Base-by-base conservation (phyloP, 164 flowering plant species). In the Umbellularia californica region DNA sequence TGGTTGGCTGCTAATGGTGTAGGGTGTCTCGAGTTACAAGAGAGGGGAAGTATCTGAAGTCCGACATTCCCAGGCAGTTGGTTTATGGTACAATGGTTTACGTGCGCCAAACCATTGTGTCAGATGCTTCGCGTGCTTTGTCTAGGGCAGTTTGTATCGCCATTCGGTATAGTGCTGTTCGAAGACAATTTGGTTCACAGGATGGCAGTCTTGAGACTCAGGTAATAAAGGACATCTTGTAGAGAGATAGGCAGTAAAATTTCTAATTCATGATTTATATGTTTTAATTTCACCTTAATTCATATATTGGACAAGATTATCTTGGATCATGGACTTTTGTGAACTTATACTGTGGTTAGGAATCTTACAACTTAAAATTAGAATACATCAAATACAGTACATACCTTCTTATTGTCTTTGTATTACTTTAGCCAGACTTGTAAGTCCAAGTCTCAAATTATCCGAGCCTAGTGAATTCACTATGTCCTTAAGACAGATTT, bases 71-170 rank as follows among this genome's bases (percentile, higher is more conserved):
- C 0, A 78, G 94, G 65, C 99, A 96, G 82, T 84, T 96, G 15
- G 75, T 92, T 75, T 96, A 96, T 82, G 98, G 97, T 35, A 92
- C 99, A 25, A 96, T 96, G 99, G 99, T 96, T 17, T 92, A 73
- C 84, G 98, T 92, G 50, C 87, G 99, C 30, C 90, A 96, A 77
- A 78, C 88, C 10, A 94, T 96, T 81, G 99, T 96, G 33, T 41
- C 84, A 62, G 95, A 90, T 88, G 99, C 99, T 70, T 94, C 99
- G 15, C 10, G 24, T 83, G 95, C 97, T 73, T 83, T 96, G 74
- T 96, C 99, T 74, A 80, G 89, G 74, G 99, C 97, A 66, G 97
- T 92, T 71, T 88, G 93, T 77, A 90, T 96, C 75, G 98, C 99
- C 71, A 93, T 95, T 20, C 90, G 99, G 78, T 96, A 96, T 69